Conservation (phyloP, 2,329 filamentous ascomycete species). For the Aureobasidium lini region DNA sequence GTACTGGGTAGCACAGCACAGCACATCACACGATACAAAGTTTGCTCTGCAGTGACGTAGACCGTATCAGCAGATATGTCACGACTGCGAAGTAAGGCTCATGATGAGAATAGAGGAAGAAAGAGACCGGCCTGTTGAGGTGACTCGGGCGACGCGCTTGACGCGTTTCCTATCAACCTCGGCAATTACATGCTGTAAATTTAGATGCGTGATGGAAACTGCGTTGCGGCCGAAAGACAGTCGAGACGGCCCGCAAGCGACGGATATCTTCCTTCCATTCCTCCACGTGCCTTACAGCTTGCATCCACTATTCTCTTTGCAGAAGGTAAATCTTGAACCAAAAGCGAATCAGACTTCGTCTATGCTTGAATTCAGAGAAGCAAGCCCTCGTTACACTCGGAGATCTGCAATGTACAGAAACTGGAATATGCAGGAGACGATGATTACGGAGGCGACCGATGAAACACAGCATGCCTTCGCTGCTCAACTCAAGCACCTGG, state of each 20-base stretch:
- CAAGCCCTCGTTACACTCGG: neutral
- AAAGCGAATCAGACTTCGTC: neutral
- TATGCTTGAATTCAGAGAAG: neutral
- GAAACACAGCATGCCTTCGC: neutral
- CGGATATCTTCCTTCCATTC: neutral
- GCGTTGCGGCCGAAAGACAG: neutral
- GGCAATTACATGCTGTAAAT: neutral
- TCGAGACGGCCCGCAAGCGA: neutral
- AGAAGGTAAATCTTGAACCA: neutral
- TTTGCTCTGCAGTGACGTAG: no score
- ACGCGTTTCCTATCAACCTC: neutral
- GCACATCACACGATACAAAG: no score
- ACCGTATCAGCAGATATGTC: no score
- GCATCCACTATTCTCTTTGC: slow-evolving; percentile 6
- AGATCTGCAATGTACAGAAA: neutral
- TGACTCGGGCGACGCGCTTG: neutral
- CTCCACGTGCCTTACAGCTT: neutral
- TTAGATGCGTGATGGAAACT: neutral
- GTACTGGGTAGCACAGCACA: no score
- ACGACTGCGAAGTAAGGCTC: no score
- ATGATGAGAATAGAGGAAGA: no score
- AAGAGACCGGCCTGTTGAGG: no score
- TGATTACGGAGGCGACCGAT: slow-evolving; percentile 1
- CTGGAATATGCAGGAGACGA: slow-evolving; percentile 1
- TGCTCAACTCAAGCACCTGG: neutral